A percentile compares a stretch with the other conserved stretches of the same genome.
These are phyloP conservation scores for Boechera stricta DNA, from an alignment of 345 rosid genomes.

Conservation along the genomic window DNA sequence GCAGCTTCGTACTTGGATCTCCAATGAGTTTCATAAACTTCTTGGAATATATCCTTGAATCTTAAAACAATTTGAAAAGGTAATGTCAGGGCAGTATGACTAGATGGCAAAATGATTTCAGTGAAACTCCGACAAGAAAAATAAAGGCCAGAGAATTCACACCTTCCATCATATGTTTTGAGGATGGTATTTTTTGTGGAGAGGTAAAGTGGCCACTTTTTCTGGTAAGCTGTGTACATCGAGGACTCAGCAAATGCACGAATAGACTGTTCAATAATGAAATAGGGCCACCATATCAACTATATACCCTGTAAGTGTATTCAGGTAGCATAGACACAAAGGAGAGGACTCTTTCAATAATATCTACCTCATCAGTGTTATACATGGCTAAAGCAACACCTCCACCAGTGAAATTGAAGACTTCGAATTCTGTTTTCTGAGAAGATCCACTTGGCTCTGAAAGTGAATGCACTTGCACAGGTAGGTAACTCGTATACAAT, in stretches of 20 bases:
- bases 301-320: slow-evolving; percentile 21
- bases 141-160: slow-evolving; percentile 29
- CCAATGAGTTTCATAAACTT: slow-evolving; percentile 79
- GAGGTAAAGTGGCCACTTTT: slow-evolving; percentile 97
- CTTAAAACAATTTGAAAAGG: slow-evolving; percentile 48
- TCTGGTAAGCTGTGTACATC: slow-evolving; percentile 84
- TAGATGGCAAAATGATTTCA: background rate
- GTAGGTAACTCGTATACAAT: background rate
- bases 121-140: background rate
- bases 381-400: slow-evolving; percentile 93
- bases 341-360: slow-evolving; percentile 20
- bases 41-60: slow-evolving; percentile 96
- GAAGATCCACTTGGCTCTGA: slow-evolving; percentile 70
- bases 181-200: slow-evolving; percentile 96
- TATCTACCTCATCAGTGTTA: slow-evolving; percentile 88
- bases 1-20: slow-evolving; percentile 86
- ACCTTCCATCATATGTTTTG: slow-evolving; percentile 96
- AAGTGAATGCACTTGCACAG: slow-evolving; percentile 15
- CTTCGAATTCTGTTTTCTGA: slow-evolving; percentile 71
- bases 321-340: slow-evolving; percentile 25
- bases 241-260: slow-evolving; percentile 86
- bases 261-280: slow-evolving; percentile 64
- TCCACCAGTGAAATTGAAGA: slow-evolving; percentile 80
- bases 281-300: slow-evolving; percentile 21
- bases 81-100: slow-evolving; percentile 23